Base-by-base conservation (phyloP, 257 asterid species). In the Capsicum baccatum region DNA sequence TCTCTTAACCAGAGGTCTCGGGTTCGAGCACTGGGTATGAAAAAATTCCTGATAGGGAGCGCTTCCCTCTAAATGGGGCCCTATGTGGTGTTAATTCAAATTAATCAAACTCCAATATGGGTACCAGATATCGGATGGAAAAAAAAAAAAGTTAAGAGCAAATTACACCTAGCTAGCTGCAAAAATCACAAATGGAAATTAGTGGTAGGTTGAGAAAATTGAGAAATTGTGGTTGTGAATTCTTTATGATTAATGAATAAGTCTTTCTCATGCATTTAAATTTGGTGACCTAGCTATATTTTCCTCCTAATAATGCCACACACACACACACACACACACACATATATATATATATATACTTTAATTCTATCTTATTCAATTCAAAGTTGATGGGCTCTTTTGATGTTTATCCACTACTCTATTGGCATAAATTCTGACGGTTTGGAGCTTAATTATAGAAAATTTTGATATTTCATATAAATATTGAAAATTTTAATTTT, bases 211-310 rank as follows among this genome's bases (percentile, higher is more conserved):
- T 76, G 50, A 76, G 64, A 13, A 50, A 64, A 48, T 19, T 64
- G 39, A 84, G 52, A 79, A 60, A 56, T 82, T 79, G 89, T 82
- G 89, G 89, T 21, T 82, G 70, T 68, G 35, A 35, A 74, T 56
- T 83, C 42, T 64, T 64, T 64, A 78, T 82, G 83, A 87, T 78
- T 87, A 84, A 84, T 82, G 67, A 68, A 33, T 26, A 26, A 21
- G 84, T 68, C 86, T 59, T 63, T 85, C 84, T 87, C 87, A 83
- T 3, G 83, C 86, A 68, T 68, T 87, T 68, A 87, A 82, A 80
- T 44, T 6, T 67, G 62, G 9, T 47, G 54, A 14, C 33, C 33
- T 48, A 74, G 19, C 44, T 50, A 19, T 14, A 3, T 69, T 42
- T 39, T 39, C 79, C 55, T 69, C 13, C 54, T 69, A 17, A 17